Evolutionary conservation across 495 filamentous ascomycete genomes (phyloP).

Genomic region (Penicillium cinerascens): DNA sequence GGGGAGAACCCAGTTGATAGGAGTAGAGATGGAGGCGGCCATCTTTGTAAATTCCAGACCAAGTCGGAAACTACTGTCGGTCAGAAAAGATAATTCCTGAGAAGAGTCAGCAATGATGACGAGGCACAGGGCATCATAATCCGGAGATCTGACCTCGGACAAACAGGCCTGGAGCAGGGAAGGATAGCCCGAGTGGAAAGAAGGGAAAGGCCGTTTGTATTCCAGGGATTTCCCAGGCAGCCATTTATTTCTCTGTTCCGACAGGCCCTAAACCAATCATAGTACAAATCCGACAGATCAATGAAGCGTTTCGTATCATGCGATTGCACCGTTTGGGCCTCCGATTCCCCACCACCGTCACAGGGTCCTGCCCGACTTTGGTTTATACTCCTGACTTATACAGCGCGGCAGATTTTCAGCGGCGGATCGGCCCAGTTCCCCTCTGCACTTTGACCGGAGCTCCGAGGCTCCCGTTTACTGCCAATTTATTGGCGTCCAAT

Average conservation of each 20-base stretch:
- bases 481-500: background rate
- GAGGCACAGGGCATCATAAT: background rate
- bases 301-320: background rate
- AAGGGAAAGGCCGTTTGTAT: background rate
- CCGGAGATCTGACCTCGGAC: background rate
- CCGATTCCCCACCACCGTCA: background rate
- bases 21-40: slow-evolving; percentile 18
- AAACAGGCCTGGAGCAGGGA: background rate
- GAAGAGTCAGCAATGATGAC: background rate
- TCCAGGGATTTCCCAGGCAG: background rate
- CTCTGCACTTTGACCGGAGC: no score
- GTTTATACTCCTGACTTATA: background rate
- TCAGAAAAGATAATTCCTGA: background rate
- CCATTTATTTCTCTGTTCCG: background rate
- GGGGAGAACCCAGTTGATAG: slow-evolving; percentile 32
- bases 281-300: background rate
- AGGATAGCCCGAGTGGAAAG: background rate
- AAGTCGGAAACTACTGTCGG: background rate
- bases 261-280: background rate
- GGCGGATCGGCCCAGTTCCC: no score
- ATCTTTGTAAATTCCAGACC: background rate
- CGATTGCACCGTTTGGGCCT: background rate
- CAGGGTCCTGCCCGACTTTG: background rate
- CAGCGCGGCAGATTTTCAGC: no score
- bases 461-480: background rate